Conservation (phyloP, 768 basidiomycete genomes). For the Leccinum sublutescens region DNA sequence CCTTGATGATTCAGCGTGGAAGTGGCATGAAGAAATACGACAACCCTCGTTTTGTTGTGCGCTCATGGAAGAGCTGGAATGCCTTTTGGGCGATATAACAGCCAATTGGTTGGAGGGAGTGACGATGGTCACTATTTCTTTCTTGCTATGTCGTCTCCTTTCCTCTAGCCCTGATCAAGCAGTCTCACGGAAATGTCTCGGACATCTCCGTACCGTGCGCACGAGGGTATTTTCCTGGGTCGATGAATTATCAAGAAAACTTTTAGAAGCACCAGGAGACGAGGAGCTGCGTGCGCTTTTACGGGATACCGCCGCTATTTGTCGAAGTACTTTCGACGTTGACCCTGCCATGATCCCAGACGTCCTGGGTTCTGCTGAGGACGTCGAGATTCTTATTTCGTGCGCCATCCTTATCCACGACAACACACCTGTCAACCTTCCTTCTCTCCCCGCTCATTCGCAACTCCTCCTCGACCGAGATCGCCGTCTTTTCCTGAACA, state of each 20-base stretch:
- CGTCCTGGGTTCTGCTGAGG: not conserved
- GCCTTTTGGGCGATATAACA: not conserved
- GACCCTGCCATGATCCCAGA: not conserved
- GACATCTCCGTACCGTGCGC: not conserved
- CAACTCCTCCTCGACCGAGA: slow-evolving; percentile 28
- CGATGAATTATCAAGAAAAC: not conserved
- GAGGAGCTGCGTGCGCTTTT: not conserved
- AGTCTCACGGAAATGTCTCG: not conserved
- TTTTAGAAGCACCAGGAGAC: not conserved
- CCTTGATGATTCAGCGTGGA: not conserved
- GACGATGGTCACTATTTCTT: not conserved
- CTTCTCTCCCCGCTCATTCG: slow-evolving; percentile 3
- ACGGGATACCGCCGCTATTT: not conserved
- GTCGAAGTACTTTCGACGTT: not conserved
- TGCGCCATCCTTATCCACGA: not conserved
- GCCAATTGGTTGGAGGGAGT: not conserved
- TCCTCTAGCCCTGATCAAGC: not conserved
- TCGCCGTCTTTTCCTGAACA: slow-evolving; percentile 7
- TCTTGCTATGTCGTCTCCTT: not conserved
- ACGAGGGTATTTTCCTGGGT: not conserved
- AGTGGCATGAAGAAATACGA: slow-evolving; percentile 11
- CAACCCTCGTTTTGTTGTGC: slow-evolving; percentile 5
- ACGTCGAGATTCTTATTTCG: not conserved
- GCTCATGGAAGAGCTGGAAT: not conserved
- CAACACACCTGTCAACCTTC: slow-evolving; percentile 14